phyloP scores from a whole-genome alignment of 768 basidiomycete genomes.

The Gloeophyllum trabeum region DNA sequence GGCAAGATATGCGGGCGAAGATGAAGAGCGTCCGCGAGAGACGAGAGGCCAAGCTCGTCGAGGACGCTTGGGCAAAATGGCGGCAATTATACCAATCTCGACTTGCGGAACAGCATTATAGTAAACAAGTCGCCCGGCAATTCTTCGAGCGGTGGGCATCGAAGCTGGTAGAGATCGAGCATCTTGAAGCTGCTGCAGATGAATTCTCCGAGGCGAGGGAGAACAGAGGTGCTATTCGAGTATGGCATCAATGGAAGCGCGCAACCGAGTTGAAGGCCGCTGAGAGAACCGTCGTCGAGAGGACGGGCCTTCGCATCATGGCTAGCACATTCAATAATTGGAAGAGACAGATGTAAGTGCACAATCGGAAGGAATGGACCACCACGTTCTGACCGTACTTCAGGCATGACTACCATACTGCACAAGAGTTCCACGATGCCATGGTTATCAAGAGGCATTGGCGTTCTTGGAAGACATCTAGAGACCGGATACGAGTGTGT shows the following conservation, averaged over 20 bases:
- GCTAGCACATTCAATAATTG: slow-evolving; percentile 38
- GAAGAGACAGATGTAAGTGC: slow-evolving; percentile 44
- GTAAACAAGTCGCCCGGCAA: slow-evolving; percentile 28
- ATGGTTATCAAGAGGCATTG: slow-evolving; percentile 34
- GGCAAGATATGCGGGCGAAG: slow-evolving; percentile 57
- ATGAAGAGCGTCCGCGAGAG: slow-evolving; percentile 53
- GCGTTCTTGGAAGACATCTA: slow-evolving; percentile 43
- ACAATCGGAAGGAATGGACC: neutral
- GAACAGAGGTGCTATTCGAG: slow-evolving; percentile 24
- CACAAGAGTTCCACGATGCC: slow-evolving; percentile 29
- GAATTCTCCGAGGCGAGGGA: slow-evolving; percentile 27
- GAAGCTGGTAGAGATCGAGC: slow-evolving; percentile 26
- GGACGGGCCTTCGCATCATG: slow-evolving; percentile 37
- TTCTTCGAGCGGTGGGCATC: slow-evolving; percentile 45
- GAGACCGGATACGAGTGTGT: slow-evolving; percentile 39
- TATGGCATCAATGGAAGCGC: slow-evolving; percentile 51
- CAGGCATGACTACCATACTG: slow-evolving; percentile 33
- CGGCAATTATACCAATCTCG: slow-evolving; percentile 40
- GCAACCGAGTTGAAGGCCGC: slow-evolving; percentile 29
- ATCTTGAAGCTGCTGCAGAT: slow-evolving; percentile 39
- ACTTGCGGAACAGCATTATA: slow-evolving; percentile 40
- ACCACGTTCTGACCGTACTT: slow-evolving; percentile 4
- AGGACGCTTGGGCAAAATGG: slow-evolving; percentile 60
- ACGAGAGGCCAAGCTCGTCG: slow-evolving; percentile 39
- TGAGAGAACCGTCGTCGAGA: slow-evolving; percentile 32